phyloP scores from a whole-genome alignment of 2,329 filamentous ascomycete genomes.

The Monosporascus sp. region DNA sequence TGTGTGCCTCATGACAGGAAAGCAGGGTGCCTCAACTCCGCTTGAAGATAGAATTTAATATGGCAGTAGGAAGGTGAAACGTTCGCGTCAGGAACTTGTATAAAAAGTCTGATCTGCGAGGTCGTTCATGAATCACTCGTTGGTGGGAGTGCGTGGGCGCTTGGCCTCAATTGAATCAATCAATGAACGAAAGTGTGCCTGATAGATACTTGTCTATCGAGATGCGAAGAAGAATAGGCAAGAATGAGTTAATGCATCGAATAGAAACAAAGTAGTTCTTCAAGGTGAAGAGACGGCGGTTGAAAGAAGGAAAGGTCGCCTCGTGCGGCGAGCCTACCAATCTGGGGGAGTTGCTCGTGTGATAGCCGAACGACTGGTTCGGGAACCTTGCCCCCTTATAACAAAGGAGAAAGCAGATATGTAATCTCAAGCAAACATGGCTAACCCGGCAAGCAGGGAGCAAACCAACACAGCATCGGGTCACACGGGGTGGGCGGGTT shows the following conservation, averaged over 20 bases:
- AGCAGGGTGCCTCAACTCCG: neutral
- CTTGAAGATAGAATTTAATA: neutral
- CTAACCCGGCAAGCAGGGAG: no score
- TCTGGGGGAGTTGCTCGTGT: no score
- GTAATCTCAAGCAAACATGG: no score
- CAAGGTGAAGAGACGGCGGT: neutral
- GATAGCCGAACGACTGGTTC: no score
- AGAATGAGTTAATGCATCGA: neutral
- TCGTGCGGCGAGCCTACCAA: no score
- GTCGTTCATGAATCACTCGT: neutral
- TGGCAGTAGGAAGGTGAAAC: no score
- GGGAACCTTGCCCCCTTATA: no score
- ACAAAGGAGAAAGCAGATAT: no score
- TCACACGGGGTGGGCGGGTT: neutral
- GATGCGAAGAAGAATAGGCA: neutral
- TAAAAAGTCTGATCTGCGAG: neutral
- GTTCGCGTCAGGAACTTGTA: no score
- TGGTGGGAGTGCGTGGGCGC: neutral
- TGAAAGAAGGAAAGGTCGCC: no score
- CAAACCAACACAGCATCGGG: neutral
- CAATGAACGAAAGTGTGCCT: slow-evolving; percentile 1
- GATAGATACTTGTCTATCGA: neutral
- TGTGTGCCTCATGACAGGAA: slow-evolving; percentile 31
- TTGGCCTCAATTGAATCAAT: slow-evolving; percentile 3
- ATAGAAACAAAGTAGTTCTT: neutral